phyloP scores from a whole-genome alignment of 2,329 filamentous ascomycete genomes.

The Colletotrichum neosansevieriae region DNA sequence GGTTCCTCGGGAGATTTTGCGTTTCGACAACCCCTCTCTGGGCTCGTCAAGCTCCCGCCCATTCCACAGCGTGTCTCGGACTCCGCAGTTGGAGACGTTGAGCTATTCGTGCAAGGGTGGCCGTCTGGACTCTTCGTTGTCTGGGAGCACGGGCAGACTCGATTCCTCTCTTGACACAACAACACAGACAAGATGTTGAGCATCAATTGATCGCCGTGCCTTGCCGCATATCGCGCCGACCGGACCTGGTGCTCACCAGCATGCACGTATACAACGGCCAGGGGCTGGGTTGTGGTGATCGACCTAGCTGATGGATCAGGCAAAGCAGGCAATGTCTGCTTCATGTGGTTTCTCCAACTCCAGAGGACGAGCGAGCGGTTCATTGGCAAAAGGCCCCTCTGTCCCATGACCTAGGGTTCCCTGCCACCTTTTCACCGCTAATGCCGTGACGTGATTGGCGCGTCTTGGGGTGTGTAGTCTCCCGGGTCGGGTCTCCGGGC shows the following conservation, averaged over 20 bases:
- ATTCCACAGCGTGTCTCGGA: constrained; percentile 28
- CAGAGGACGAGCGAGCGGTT: constrained; percentile 25
- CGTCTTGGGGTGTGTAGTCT: constrained; percentile 19
- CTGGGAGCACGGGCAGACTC: constrained; percentile 1
- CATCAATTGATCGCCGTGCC: constrained; percentile 2
- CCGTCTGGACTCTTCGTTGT: constrained; percentile 2
- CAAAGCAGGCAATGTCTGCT: neutral
- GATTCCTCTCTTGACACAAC: constrained; percentile 18
- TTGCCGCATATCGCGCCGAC: constrained; percentile 16
- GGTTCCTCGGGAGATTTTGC: constrained; percentile 24
- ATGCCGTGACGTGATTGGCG: constrained; percentile 32
- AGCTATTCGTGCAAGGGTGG: constrained; percentile 27
- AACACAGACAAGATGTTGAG: neutral
- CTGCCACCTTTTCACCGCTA: constrained; percentile 24
- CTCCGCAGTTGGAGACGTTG: constrained; percentile 36
- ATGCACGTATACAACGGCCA: neutral
- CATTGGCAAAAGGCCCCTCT: constrained; percentile 18
- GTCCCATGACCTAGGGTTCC: constrained; percentile 15
- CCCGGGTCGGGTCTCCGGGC: constrained; percentile 16
- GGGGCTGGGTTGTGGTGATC: neutral
- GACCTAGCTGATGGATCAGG: constrained; percentile 2
- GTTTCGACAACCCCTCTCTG: constrained; percentile 27
- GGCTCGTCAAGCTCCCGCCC: constrained; percentile 12
- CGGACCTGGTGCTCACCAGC: neutral
- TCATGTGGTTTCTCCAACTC: constrained; percentile 35